Evolutionary conservation across 345 rosid genomes (phyloP), one percentile per base, ranked within the genome.

Genomic region (Turritis glabra): DNA sequence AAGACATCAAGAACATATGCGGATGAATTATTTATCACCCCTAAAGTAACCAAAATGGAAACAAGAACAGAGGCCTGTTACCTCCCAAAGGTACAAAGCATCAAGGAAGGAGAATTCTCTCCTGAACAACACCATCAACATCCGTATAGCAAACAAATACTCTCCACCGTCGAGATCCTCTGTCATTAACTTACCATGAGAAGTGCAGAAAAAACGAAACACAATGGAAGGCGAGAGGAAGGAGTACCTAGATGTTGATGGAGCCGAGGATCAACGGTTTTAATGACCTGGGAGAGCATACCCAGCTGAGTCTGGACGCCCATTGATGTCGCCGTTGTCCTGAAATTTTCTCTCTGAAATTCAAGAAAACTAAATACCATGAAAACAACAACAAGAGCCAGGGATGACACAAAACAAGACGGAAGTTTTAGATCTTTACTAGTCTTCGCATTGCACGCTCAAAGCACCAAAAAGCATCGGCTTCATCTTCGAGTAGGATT

Each of bases 381-480:
- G 65, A 43, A 68, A 30, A 29, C 38, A 29, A 41, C 7, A 69
- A 61, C 23, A 61, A 41, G 48, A 29, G 50, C 4, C 21, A 23
- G 7, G 17, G 57, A 43, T 67, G 40, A 50, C 22, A 30, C 13
- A 47, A 50, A 33, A 17, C 5, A 47, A 75, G 57, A 75, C 12
- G 8, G 17, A 17, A 17, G 32, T 9, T 32, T 26, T 4, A 18
- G 71, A 50, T 14, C 11, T 48, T 67, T 83, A 93, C 97, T 85
- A 90, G 79, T 86, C 85, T 88, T 69, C 87, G 86, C 98, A 93
- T 93, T 46, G 91, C 89, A 77, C 70, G 91, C 79, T 90, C 91
- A 79, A 88, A 93, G 85, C 98, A 93, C 97, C 98, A 93, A 79
- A 84, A 93, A 38, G 97, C 96, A 74, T 91, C 97, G 12, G 90